A percentile compares a stretch with the other conserved stretches of the same genome.
These are phyloP conservation scores for Colletotrichum sp. DNA, from an alignment of 2,329 filamentous ascomycete genomes.

Conservation along the genomic window DNA sequence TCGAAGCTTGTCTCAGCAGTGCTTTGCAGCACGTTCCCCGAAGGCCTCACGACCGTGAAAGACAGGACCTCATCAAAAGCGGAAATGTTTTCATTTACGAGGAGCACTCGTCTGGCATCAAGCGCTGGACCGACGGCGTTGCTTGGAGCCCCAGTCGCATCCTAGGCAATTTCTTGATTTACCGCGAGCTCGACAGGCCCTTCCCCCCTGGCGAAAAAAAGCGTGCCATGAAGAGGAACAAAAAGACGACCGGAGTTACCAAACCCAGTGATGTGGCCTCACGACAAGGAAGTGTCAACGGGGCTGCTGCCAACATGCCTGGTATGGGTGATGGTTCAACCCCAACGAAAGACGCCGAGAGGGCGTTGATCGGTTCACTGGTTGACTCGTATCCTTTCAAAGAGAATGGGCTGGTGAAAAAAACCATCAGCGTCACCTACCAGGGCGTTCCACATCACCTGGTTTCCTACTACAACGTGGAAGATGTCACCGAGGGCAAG, in stretches of 20 bases:
- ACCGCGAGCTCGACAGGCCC: slow-evolving; percentile 79
- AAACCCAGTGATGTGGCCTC: slow-evolving; percentile 34
- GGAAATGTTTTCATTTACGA: slow-evolving; percentile 93
- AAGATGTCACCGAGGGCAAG: slow-evolving; percentile 72
- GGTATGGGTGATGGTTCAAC: slow-evolving; percentile 12
- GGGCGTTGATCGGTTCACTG: slow-evolving; percentile 59
- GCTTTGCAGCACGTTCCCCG: slow-evolving; percentile 77
- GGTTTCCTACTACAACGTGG: slow-evolving; percentile 86
- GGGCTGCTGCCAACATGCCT: not conserved
- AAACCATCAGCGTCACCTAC: slow-evolving; percentile 84
- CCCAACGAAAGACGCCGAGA: slow-evolving; percentile 16
- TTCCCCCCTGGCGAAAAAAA: slow-evolving; percentile 88
- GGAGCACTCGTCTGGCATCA: slow-evolving; percentile 88
- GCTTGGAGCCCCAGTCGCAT: slow-evolving; percentile 91
- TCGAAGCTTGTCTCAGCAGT: slow-evolving; percentile 79
- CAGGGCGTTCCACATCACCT: slow-evolving; percentile 81
- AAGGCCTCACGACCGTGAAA: slow-evolving; percentile 85
- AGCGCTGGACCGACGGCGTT: slow-evolving; percentile 91
- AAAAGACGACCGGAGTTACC: slow-evolving; percentile 37
- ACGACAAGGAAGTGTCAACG: slow-evolving; percentile 22
- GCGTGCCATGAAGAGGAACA: slow-evolving; percentile 75
- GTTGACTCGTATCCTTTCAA: slow-evolving; percentile 94
- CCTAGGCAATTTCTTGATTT: slow-evolving; percentile 83
- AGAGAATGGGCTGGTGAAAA: slow-evolving; percentile 82
- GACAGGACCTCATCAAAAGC: slow-evolving; percentile 77